Conservation (phyloP, 129 eudicot genomes). For the Escallonia rubra region DNA sequence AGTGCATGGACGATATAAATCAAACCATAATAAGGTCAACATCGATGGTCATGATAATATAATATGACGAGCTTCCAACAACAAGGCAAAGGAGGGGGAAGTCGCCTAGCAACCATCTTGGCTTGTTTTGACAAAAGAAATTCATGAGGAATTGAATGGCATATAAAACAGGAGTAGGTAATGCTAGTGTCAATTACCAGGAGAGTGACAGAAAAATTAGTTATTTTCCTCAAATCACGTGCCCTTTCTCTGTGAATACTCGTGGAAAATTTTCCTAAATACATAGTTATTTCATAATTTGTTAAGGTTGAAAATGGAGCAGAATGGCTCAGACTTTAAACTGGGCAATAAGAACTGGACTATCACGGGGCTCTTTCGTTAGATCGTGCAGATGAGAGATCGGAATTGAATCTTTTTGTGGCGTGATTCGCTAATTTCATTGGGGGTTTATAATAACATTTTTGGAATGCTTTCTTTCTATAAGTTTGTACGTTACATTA, state of each 20-base stretch:
- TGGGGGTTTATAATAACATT: too few relatives aligned
- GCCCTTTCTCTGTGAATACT: background rate
- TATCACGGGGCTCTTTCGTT: too few relatives aligned
- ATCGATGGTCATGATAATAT: background rate
- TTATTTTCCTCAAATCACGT: background rate
- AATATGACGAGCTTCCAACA: background rate
- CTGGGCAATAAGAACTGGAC: too few relatives aligned
- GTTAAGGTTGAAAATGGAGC: too few relatives aligned
- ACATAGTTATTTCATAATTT: too few relatives aligned
- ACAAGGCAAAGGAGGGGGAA: background rate
- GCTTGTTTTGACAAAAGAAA: background rate
- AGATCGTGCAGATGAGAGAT: too few relatives aligned
- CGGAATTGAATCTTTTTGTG: too few relatives aligned
- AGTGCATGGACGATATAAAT: background rate
- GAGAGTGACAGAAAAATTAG: background rate
- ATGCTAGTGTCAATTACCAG: background rate
- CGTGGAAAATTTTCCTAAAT: too few relatives aligned
- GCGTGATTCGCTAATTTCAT: too few relatives aligned
- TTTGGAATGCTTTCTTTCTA: too few relatives aligned
- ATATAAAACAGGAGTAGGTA: background rate
- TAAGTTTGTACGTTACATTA: too few relatives aligned
- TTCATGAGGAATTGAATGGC: background rate
- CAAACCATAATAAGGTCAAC: background rate
- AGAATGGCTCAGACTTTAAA: too few relatives aligned
- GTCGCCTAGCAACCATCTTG: slow-evolving; percentile 2